Base-by-base conservation (phyloP, 2,329 filamentous ascomycete species). In the Didymella glomerata region DNA sequence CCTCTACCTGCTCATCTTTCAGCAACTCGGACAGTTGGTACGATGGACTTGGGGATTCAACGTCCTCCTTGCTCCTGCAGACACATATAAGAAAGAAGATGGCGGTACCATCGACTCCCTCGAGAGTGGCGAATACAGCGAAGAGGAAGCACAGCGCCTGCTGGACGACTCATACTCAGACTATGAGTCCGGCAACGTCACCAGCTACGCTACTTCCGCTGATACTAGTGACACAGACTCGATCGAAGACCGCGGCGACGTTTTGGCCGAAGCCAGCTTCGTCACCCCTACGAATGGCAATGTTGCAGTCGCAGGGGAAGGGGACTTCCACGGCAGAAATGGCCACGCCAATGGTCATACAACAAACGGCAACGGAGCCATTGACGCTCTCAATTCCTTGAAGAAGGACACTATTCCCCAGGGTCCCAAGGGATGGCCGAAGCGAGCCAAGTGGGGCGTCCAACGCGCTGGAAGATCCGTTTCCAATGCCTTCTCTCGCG, bases 1-100 rank as follows among this genome's bases (percentile, higher is more conserved):
- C 61, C 82, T 99, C 0, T 99, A 99, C 73, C 85, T 99, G 11
- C 84, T 99, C 62, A 96, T 99, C 67, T 99, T 99, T 80, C 95
- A 99, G 79, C 95, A 99, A 76, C 86, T 99, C 3, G 95, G 95
- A 22, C 95, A 99, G 78, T 82, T 98, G 25, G 89, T 99, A 20
- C 87, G 95, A 59, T 99, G 95, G 95, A 97, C 92, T 63, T 99
- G 95, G 95, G 95, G 95, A 11, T 98, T 97, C 77, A 93, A 97
- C 70, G 89, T 98, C 36, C 83, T 99, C 18, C 83, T 99, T n/a
- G 93, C 93, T 18, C 92, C 94, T 18, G 90, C 92, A 66, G 87
- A 89, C 48, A 86, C 85, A 62, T 92, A 91, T 70, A 81, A 84
- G 13, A 87, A 90, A 52, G 88, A 90, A 58, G 82, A 85, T 38